Conservation (phyloP, 179 eudicot species). For the Pouteria campechiana region DNA sequence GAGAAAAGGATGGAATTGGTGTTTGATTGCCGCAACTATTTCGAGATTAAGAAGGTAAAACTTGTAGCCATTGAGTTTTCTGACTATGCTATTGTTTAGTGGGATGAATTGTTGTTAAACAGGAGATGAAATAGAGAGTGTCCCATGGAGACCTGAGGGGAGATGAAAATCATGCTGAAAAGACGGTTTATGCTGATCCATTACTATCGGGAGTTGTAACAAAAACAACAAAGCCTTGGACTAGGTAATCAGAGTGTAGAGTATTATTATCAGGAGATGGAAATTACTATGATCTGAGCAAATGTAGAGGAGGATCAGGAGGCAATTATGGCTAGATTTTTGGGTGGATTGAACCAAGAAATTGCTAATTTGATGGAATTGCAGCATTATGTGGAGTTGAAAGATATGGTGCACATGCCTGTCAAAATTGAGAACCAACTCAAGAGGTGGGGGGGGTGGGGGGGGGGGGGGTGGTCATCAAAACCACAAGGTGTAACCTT, state of each 20-base stretch:
- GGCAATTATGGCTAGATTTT: slow-evolving; percentile 1
- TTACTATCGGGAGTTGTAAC: background rate
- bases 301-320: slow-evolving; percentile 7
- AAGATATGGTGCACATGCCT: background rate
- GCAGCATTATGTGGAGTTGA: slow-evolving; percentile 2
- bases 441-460: background rate
- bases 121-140: slow-evolving; percentile 3
- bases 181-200: slow-evolving; percentile 1
- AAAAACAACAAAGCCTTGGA: background rate
- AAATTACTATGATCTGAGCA: no score
- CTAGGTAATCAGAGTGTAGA: background rate
- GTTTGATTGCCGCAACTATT: slow-evolving; percentile 7
- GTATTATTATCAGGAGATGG: slow-evolving; percentile 3
- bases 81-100: slow-evolving; percentile 3
- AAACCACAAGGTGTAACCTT: background rate
- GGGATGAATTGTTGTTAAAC: background rate
- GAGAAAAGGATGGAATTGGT: slow-evolving; percentile 1
- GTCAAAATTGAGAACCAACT: slow-evolving; percentile 3
- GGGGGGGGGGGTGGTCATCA: background rate
- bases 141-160: background rate
- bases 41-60: no score
- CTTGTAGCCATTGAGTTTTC: no score
- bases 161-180: slow-evolving; percentile 2
- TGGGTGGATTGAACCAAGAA: background rate
- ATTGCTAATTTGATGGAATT: slow-evolving; percentile 6